Percentiles rank a stretch among this genome's conserved stretches.
These are phyloP conservation scores for Salvia splendens DNA, from an alignment of 257 asterid genomes.

Conservation along the genomic window DNA sequence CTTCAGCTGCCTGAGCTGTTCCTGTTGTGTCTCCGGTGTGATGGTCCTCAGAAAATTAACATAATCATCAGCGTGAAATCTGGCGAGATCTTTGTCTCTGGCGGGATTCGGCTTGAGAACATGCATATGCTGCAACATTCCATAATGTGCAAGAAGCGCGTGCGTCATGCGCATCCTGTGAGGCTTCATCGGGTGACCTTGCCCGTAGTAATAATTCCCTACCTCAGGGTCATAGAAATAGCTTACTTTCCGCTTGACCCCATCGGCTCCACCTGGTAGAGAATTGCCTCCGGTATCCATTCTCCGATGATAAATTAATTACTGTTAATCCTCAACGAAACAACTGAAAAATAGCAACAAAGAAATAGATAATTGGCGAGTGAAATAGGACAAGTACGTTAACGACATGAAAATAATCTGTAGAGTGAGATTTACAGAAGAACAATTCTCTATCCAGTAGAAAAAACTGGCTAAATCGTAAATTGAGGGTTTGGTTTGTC, in stretches of 20 bases:
- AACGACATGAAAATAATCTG: background rate
- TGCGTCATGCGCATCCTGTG: slow-evolving; percentile 71
- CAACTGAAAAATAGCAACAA: slow-evolving; percentile 24
- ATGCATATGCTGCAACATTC: slow-evolving; percentile 61
- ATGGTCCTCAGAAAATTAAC: slow-evolving; percentile 56
- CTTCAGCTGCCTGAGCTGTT: slow-evolving; percentile 61
- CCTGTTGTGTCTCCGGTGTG: slow-evolving; percentile 67
- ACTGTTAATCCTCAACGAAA: background rate
- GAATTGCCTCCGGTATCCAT: slow-evolving; percentile 64
- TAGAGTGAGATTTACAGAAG: background rate
- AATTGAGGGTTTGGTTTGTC: background rate
- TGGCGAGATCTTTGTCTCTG: slow-evolving; percentile 60
- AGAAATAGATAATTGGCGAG: slow-evolving; percentile 3
- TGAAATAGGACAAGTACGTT: slow-evolving; percentile 13
- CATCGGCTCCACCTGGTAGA: slow-evolving; percentile 58
- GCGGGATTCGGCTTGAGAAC: slow-evolving; percentile 68
- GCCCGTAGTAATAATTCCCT: slow-evolving; percentile 63
- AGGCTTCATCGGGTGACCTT: slow-evolving; percentile 71
- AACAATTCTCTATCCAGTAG: background rate
- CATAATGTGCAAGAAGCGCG: slow-evolving; percentile 64
- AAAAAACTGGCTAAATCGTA: background rate
- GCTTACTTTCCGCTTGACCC: slow-evolving; percentile 62
- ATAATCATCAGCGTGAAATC: slow-evolving; percentile 65
- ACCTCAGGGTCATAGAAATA: slow-evolving; percentile 66
- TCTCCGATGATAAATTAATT: background rate